Conservation (phyloP, 495 filamentous ascomycete genomes). For the Tuber calosporum region DNA sequence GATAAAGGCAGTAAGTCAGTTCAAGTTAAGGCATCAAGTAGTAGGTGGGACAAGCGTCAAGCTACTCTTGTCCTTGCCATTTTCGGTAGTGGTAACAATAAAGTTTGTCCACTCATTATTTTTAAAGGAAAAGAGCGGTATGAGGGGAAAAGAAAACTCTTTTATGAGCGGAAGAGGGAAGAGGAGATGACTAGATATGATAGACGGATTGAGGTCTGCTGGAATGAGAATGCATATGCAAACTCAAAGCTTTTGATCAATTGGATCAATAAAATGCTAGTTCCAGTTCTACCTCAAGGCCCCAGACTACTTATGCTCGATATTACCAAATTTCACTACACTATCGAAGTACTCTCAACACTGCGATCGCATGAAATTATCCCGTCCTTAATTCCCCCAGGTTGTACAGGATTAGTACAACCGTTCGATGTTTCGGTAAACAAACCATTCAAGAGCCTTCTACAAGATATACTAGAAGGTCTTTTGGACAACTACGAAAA, state of each 20-base stretch:
- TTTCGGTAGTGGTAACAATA: background rate
- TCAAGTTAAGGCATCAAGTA: constrained; percentile 8
- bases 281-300: constrained; percentile 4
- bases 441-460: constrained; percentile 3
- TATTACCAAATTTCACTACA: constrained; percentile 9
- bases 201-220: constrained; percentile 3
- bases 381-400: background rate
- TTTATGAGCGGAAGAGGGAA: background rate
- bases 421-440: constrained; percentile 11
- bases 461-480: constrained; percentile 12
- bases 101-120: constrained; percentile 8
- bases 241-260: background rate
- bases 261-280: constrained; percentile 10
- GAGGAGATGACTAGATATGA: constrained; percentile 5
- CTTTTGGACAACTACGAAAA: background rate
- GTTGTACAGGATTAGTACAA: constrained; percentile 4
- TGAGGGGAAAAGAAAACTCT: background rate
- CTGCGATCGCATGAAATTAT: constrained; percentile 9
- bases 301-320: constrained; percentile 1
- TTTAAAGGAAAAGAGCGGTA: constrained; percentile 11
- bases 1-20: constrained; percentile 16
- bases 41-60: constrained; percentile 15
- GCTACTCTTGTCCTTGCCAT: constrained; percentile 6
- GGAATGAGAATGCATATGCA: constrained; percentile 9
- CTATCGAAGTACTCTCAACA: background rate